phyloP scores from a whole-genome alignment of 2,329 filamentous ascomycete genomes.

The Graphilbum sp. region DNA sequence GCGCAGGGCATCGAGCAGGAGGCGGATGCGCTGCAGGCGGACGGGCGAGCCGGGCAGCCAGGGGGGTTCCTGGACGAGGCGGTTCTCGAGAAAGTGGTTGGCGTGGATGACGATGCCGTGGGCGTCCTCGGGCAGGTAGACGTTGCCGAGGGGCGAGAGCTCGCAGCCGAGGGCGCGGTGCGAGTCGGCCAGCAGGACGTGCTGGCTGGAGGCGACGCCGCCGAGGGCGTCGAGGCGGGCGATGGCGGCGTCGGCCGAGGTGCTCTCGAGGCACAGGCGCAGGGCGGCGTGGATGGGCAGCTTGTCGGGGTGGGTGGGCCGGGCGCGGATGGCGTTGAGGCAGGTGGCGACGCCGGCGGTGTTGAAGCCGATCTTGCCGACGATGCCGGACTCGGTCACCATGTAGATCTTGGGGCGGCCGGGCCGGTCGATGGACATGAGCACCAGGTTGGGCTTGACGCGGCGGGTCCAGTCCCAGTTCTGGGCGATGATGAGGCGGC shows the following conservation, averaged over 20 bases:
- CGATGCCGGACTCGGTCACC: constrained; percentile 41
- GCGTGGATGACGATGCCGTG: not conserved
- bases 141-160: not conserved
- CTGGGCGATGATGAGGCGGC: constrained; percentile 28
- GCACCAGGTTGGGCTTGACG: not conserved
- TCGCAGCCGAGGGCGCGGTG: not conserved
- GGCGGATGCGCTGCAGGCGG: not conserved
- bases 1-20: not conserved
- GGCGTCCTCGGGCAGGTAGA: not conserved
- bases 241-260: not conserved
- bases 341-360: constrained; percentile 38
- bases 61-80: not conserved
- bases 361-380: constrained; percentile 53
- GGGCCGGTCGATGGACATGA: constrained; percentile 7
- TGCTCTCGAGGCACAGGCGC: not conserved
- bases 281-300: constrained; percentile 34
- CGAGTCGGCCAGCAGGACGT: constrained; percentile 1
- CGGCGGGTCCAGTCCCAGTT: constrained; percentile 32
- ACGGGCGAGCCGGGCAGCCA: not conserved
- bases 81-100: not conserved
- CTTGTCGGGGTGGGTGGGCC: constrained; percentile 31
- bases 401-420: constrained; percentile 28
- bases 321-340: constrained; percentile 46
- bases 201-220: not conserved
- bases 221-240: not conserved